Percentiles rank a stretch among this genome's conserved stretches.
Conservation (phyloP, 73 alveolate genomes). For the Effrenium voratum region DNA sequence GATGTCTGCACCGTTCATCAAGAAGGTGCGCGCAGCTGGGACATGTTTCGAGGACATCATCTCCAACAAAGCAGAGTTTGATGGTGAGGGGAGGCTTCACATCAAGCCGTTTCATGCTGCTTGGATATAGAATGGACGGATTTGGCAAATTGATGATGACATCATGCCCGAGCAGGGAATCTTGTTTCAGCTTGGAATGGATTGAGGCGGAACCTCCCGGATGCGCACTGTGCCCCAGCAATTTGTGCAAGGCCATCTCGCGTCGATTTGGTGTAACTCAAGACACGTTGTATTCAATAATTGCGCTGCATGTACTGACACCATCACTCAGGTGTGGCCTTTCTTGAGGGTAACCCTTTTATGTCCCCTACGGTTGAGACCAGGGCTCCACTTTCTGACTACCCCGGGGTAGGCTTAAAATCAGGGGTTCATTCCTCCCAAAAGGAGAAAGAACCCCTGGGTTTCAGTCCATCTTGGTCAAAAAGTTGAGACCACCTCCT, state of each 20-base stretch:
- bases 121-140: not conserved
- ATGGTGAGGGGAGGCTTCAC: constrained; percentile 38
- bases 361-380: too few species aligned
- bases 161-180: not conserved
- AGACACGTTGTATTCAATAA: too few species aligned
- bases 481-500: not conserved
- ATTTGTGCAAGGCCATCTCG: constrained; percentile 40
- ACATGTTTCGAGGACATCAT: constrained; percentile 14
- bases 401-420: too few species aligned
- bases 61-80: constrained; percentile 31
- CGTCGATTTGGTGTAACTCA: not conserved
- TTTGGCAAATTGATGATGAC: not conserved
- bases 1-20: too few species aligned
- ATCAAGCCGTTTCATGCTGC: constrained; percentile 60
- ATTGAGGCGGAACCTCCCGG: constrained; percentile 51
- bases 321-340: too few species aligned
- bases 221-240: constrained; percentile 88
- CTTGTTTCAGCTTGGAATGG: not conserved
- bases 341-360: too few species aligned
- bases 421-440: not conserved
- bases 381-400: too few species aligned
- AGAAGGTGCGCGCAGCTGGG: too few species aligned
- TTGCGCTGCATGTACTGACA: too few species aligned
- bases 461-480: not conserved
- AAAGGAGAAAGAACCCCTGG: not conserved